These are phyloP conservation scores for Mimosa bimucronata DNA, from an alignment of 306 rosid species.

Conservation along the genomic window DNA sequence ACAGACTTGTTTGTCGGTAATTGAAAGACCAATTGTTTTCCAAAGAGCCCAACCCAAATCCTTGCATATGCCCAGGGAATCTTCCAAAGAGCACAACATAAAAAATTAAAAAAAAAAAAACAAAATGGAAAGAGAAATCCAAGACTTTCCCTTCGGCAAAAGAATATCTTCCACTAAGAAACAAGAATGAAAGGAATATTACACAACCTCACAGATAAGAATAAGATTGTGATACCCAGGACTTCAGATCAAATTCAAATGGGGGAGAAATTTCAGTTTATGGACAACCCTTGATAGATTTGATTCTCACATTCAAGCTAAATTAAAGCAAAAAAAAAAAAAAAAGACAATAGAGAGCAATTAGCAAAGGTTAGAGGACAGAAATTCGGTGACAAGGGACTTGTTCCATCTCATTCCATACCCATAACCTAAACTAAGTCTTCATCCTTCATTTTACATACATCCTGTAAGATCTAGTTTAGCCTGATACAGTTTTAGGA, in stretches of 20 bases:
- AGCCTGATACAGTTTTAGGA: constrained; percentile 14
- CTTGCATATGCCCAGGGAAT: background rate
- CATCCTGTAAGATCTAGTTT: background rate
- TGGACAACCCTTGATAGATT: background rate
- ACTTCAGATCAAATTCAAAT: background rate
- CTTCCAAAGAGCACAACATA: background rate
- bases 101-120: too few relatives aligned
- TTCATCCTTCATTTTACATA: background rate
- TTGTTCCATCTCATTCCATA: background rate
- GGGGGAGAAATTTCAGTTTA: too few relatives aligned
- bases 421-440: background rate
- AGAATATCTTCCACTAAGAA: background rate
- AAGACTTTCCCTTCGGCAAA: too few relatives aligned
- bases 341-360: background rate
- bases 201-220: background rate
- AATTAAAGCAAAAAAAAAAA: background rate
- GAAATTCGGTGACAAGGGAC: background rate
- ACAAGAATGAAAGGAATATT: background rate
- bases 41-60: background rate
- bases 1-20: background rate
- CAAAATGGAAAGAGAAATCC: too few relatives aligned
- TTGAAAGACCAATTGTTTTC: background rate
- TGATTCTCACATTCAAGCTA: background rate
- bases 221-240: background rate
- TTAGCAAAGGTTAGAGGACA: background rate